A percentile compares a stretch with the other conserved stretches of the same genome.
Conservation (phyloP, 345 rosid species). For the Pistacia vera region DNA sequence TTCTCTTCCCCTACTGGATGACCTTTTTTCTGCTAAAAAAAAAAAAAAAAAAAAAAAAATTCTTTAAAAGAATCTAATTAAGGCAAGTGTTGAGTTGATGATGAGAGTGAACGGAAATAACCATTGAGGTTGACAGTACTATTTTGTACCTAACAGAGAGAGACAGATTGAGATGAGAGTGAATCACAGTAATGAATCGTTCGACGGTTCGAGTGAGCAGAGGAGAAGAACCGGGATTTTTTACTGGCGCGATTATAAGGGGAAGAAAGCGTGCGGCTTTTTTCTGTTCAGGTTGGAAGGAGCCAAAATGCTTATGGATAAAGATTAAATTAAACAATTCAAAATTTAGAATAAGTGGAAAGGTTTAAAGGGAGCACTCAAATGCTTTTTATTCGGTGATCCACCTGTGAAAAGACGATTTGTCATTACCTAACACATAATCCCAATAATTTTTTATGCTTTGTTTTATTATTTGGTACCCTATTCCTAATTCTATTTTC, state of each 20-base stretch:
- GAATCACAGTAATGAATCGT: not conserved
- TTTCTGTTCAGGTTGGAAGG: not conserved
- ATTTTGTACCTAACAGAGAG: not conserved
- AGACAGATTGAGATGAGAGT: not conserved
- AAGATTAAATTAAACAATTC: not conserved
- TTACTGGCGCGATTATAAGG: not conserved
- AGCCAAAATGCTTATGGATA: not conserved
- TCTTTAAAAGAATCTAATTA: not conserved
- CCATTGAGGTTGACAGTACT: not conserved
- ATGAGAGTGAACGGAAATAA: not conserved
- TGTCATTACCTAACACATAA: not conserved
- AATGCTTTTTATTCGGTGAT: not conserved
- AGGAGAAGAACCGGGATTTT: not conserved
- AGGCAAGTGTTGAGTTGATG: too few relatives aligned
- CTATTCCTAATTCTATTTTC: too few relatives aligned
- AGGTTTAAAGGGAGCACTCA: not conserved
- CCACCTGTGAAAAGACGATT: not conserved
- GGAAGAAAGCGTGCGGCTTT: not conserved
- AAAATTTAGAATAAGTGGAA: not conserved
- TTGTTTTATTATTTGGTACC: too few relatives aligned
- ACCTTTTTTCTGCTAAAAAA: constrained; percentile 42
- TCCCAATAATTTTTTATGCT: too few relatives aligned
- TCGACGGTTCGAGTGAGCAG: not conserved
- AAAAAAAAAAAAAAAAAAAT: not conserved
- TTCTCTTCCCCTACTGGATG: constrained; percentile 44